Base-by-base conservation (phyloP, 768 basidiomycete genomes). In the Naganishia friedmannii region DNA sequence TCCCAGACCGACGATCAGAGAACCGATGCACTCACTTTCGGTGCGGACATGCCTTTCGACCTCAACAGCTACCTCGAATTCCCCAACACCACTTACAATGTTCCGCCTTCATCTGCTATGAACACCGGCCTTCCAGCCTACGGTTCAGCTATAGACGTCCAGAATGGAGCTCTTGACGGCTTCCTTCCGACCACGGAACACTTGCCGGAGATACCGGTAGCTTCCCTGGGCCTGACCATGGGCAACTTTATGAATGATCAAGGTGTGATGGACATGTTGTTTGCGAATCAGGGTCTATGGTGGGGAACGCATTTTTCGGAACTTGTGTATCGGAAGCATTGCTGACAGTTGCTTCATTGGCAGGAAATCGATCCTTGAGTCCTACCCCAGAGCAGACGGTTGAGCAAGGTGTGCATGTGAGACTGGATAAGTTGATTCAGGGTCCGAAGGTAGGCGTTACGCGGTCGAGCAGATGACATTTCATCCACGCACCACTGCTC, bases 301-400 rank as follows among this genome's bases (percentile, higher is more conserved):
- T 67, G 23, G 55, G 31, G 48, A 23, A 51, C 21, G 6, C n/a
- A 21, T 7, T 4, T 26, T 2, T 23, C 23, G n/a, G 8, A 17
- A 21, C 19, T 3, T n/a, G 15, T n/a, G 37, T 51, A 23, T 26
- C 6, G 58, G 10, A 46, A 31, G 19, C 37, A n/a, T 26, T 19
- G 34, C n/a, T 37, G 29, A 42, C 29, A 31, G 13, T 4, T 19
- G 37, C 17, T 63, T 7, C 10, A 4, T 6, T 48, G n/a, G 19
- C 46, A 67, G 66, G 66, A 67, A 53, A 54, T 67, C 66, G 29
- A 67, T 67, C 26, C 66, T 67, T 34, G 66, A 67, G 26, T 58
- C 57, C 5, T 58, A 34, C 23, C 57, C 57, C 13, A 21, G 32
- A 31, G n/a, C 31, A 3, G 34, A 39, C 8, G 34, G 32, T 17